Conservation (phyloP, 495 filamentous ascomycete genomes). For the Penicillium argentinense region DNA sequence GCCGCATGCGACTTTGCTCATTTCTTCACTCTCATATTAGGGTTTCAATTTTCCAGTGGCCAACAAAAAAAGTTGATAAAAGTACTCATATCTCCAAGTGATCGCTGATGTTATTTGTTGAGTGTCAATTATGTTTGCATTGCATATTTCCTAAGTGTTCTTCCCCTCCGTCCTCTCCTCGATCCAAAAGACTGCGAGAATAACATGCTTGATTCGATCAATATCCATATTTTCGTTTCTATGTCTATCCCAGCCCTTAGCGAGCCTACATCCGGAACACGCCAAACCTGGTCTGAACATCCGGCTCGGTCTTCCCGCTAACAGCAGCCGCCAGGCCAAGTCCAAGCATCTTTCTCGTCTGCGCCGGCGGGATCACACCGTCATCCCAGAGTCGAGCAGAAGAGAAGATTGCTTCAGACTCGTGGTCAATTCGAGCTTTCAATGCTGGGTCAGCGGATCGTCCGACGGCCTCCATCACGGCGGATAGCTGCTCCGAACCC, state of each 20-base stretch:
- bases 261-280: constrained; percentile 85
- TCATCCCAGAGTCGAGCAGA: constrained; percentile 94
- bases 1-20: no score
- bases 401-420: constrained; percentile 86
- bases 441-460: constrained; percentile 78
- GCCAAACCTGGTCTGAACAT: constrained; percentile 75
- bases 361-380: constrained; percentile 85
- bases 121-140: not conserved
- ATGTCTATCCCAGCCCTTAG: not conserved
- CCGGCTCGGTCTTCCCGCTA: constrained; percentile 59
- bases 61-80: constrained; percentile 6
- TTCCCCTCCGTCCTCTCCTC: no score
- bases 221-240: constrained; percentile 4
- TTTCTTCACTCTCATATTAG: constrained; percentile 8
- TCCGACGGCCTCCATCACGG: constrained; percentile 94
- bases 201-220: constrained; percentile 11
- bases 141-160: constrained; percentile 14
- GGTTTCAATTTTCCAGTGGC: not conserved
- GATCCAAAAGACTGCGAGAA: not conserved
- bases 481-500: constrained; percentile 88
- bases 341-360: constrained; percentile 82
- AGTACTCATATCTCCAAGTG: not conserved
- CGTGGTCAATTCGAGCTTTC: constrained; percentile 80
- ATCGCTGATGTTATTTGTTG: constrained; percentile 2
- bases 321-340: constrained; percentile 78